Evolutionary conservation across 2,329 filamentous ascomycete species (phyloP).

Genomic region (Alternaria metachromatica): DNA sequence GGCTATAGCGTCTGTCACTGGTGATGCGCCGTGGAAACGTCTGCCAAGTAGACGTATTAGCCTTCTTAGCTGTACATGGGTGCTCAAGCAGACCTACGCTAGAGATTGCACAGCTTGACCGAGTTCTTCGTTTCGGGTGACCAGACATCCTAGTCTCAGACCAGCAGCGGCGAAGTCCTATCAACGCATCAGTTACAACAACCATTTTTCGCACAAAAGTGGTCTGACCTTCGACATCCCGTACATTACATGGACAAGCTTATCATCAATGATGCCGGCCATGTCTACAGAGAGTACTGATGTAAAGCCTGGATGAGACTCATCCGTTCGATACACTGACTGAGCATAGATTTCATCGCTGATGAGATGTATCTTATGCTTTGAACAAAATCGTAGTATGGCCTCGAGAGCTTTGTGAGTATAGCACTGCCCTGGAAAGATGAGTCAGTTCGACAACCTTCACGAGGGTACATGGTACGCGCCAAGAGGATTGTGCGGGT

Average conservation of each 20-base stretch:
- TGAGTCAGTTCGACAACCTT: neutral
- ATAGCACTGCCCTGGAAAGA: slow-evolving; percentile 38
- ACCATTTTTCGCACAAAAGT: rapidly evolving
- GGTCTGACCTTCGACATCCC: slow-evolving; percentile 44
- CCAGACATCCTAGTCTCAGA: slow-evolving; percentile 25
- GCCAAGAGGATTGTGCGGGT: slow-evolving; percentile 61
- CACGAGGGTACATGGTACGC: neutral
- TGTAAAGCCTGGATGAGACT: slow-evolving; percentile 26
- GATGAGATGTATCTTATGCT: slow-evolving; percentile 61
- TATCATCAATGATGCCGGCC: slow-evolving; percentile 55
- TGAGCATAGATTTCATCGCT: slow-evolving; percentile 67
- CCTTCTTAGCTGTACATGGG: neutral
- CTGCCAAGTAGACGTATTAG: neutral
- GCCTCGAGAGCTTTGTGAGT: slow-evolving; percentile 45
- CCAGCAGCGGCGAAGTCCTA: slow-evolving; percentile 65
- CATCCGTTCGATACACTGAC: slow-evolving; percentile 51
- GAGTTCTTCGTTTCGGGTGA: slow-evolving; percentile 24
- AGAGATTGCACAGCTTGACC: slow-evolving; percentile 33
- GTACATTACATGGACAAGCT: slow-evolving; percentile 60
- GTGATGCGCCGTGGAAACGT: slow-evolving; percentile 39
- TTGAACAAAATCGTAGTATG: slow-evolving; percentile 59
- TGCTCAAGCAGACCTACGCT: slow-evolving; percentile 19
- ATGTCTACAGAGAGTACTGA: slow-evolving; percentile 30
- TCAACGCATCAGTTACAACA: neutral
- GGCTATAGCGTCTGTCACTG: slow-evolving; percentile 22